A percentile compares a stretch with the other conserved stretches of the same genome.
phyloP scores from a whole-genome alignment of 371 early-diverging fungal species.

The Mortierella sp. region DNA sequence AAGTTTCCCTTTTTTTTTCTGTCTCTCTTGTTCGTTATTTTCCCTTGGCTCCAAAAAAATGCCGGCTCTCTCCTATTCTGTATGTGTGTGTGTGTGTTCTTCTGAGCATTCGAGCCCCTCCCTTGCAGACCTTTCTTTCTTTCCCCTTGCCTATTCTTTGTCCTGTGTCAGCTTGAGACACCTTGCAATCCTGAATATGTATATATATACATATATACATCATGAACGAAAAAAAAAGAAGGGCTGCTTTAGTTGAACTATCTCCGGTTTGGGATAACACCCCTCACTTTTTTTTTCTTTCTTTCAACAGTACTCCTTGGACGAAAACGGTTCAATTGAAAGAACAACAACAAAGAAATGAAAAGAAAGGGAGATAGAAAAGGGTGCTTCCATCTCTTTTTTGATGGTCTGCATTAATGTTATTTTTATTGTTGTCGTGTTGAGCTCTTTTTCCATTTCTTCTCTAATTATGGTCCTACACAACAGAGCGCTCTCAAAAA shows the following conservation, averaged over 20 bases:
- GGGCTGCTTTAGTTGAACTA: not conserved
- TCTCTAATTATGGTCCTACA: conserved; percentile 26
- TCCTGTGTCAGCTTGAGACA: not conserved
- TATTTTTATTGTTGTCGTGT: conserved; percentile 8
- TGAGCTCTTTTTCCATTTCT: conserved; percentile 26
- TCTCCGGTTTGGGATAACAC: not conserved
- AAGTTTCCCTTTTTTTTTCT: conserved; percentile 5
- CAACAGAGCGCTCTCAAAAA: conserved; percentile 30
- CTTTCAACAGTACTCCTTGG: not conserved
- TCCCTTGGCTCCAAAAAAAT: conserved; percentile 23
- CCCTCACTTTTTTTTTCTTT: conserved; percentile 4
- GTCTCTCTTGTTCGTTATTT: conserved; percentile 6
- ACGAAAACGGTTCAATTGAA: not conserved
- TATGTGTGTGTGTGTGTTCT: conserved; percentile 20
- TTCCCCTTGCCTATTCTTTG: conserved; percentile 26
- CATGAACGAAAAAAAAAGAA: not conserved
- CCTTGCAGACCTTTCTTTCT: conserved; percentile 3
- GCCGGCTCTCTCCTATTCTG: conserved; percentile 31
- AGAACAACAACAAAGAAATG: not conserved
- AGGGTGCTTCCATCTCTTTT: not conserved
- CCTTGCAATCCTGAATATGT: not conserved
- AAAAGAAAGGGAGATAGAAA: not conserved
- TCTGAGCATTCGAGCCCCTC: conserved; percentile 40
- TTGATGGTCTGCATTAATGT: not conserved
- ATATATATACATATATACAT: not conserved